Conservation (phyloP, 2,329 filamentous ascomycete species). For the Cercospora sp. region DNA sequence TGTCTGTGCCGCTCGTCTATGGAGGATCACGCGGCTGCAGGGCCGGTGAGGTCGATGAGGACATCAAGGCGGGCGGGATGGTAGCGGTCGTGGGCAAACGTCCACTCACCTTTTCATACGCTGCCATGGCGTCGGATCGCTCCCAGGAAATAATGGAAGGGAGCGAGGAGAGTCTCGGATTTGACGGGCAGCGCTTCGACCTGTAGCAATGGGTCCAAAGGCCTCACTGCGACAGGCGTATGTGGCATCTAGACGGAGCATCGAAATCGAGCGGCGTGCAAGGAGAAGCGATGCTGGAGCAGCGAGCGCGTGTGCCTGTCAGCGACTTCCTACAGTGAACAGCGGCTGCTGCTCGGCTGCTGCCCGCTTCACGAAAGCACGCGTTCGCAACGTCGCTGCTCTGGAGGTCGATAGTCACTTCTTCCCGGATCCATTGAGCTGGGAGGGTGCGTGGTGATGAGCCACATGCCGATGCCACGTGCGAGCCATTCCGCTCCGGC, state of each 20-base stretch:
- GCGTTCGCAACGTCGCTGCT: neutral
- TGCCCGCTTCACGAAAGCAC: neutral
- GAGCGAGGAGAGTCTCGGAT: neutral
- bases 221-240: constrained; percentile 1
- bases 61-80: neutral
- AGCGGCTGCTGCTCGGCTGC: neutral
- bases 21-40: neutral
- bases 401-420: neutral
- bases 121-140: constrained; percentile 20
- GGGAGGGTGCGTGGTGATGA: neutral
- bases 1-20: neutral
- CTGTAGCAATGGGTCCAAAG: constrained; percentile 10
- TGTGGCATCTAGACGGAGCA: neutral
- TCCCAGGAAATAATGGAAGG: neutral
- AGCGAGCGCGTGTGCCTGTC: neutral
- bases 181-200: neutral
- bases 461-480: constrained; percentile 1
- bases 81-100: neutral
- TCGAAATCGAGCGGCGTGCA: neutral
- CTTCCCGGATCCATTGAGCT: neutral
- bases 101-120: constrained; percentile 26
- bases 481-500: neutral
- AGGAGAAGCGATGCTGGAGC: neutral
- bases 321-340: neutral
- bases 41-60: neutral